phyloP scores from a whole-genome alignment of 1,284 basidiomycete species.

The Ceratobasidium sp. region DNA sequence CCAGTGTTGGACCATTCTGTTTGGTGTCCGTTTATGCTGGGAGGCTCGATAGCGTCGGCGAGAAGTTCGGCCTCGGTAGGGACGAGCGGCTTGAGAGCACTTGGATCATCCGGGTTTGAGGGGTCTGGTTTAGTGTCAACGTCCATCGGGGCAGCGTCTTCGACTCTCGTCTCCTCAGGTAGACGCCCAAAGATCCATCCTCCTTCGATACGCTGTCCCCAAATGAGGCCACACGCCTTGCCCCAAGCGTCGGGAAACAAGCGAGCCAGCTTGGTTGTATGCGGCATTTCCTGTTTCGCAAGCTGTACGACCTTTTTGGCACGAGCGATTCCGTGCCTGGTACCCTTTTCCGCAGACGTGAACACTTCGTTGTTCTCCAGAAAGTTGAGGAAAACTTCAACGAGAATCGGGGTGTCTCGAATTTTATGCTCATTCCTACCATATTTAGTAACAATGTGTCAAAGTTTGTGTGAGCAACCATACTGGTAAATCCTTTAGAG shows the following conservation, averaged over 20 bases:
- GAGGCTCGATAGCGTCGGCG: conserved; percentile 30
- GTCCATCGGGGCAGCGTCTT: neutral
- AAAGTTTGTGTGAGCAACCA: neutral
- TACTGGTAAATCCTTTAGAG: neutral
- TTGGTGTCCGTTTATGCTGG: conserved; percentile 38
- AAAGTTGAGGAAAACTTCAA: conserved; percentile 40
- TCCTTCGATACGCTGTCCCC: conserved; percentile 26
- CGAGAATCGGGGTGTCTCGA: conserved; percentile 39
- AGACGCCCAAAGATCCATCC: conserved; percentile 37
- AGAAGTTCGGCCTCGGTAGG: conserved; percentile 37
- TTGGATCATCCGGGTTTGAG: neutral
- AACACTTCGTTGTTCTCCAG: conserved; percentile 40
- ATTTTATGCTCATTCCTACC: conserved; percentile 34
- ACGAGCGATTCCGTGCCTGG: conserved; percentile 17
- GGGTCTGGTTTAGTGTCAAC: neutral
- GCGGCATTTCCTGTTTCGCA: conserved; percentile 44
- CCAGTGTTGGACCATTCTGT: conserved; percentile 22
- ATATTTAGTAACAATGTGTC: conserved; percentile 2
- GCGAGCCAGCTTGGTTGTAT: conserved; percentile 37
- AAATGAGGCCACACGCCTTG: conserved; percentile 34
- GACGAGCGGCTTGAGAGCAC: neutral
- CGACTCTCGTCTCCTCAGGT: neutral
- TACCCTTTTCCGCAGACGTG: conserved; percentile 11
- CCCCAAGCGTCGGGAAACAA: conserved; percentile 38
- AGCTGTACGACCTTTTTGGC: conserved; percentile 30